A percentile compares a stretch with the other conserved stretches of the same genome.
These are phyloP conservation scores for Claviceps sp. DNA, from an alignment of 2,329 filamentous ascomycete genomes.

Conservation along the genomic window DNA sequence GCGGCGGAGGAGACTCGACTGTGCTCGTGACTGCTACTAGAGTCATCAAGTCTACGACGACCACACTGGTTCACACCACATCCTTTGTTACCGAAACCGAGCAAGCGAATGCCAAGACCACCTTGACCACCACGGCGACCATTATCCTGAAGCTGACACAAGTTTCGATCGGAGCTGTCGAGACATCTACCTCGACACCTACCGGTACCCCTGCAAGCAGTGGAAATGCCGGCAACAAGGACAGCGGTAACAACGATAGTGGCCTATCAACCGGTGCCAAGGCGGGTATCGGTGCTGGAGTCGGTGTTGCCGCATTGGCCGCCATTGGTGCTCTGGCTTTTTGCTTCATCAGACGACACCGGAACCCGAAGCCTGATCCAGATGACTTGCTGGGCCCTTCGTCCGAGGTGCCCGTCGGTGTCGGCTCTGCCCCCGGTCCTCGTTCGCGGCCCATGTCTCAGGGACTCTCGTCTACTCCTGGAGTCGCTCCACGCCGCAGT, in stretches of 20 bases:
- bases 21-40: conserved; percentile 17
- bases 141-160: conserved; percentile 21
- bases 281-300: conserved; percentile 29
- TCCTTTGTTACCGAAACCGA: conserved; percentile 20
- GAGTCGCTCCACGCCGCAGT: conserved; percentile 14
- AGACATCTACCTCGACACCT: conserved; percentile 15
- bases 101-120: conserved; percentile 23
- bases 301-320: conserved; percentile 22
- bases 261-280: conserved; percentile 29
- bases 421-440: conserved; percentile 5
- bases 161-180: conserved; percentile 18
- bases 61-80: conserved; percentile 16
- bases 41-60: conserved; percentile 20
- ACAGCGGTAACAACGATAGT: conserved; percentile 5
- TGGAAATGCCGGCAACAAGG: conserved; percentile 3
- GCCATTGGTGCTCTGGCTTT: conserved; percentile 18
- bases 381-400: conserved; percentile 27
- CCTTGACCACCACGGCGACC: conserved; percentile 24
- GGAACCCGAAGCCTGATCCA: conserved; percentile 19
- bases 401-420: conserved; percentile 29
- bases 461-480: conserved; percentile 12
- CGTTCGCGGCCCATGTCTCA: conserved; percentile 19
- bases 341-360: conserved; percentile 19
- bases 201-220: conserved; percentile 13
- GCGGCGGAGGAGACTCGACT: conserved; percentile 11